These are phyloP conservation scores for Pseudozyma thailandica DNA, from an alignment of 1,284 basidiomycete genomes.

Conservation along the genomic window DNA sequence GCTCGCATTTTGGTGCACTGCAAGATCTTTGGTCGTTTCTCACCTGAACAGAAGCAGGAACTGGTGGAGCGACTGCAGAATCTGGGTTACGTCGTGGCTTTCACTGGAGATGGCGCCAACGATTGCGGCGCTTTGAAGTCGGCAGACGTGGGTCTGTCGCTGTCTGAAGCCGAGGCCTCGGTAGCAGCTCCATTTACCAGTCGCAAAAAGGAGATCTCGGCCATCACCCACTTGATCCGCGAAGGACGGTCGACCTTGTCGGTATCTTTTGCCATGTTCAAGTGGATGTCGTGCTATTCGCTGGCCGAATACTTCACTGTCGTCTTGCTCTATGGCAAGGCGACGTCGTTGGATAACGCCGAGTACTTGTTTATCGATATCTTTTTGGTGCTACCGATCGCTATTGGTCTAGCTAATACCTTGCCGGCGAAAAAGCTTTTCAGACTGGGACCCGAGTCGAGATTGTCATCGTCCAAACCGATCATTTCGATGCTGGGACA, in stretches of 20 bases:
- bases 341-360: constrained; percentile 51
- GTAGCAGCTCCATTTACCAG: constrained; percentile 55
- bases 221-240: constrained; percentile 31
- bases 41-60: constrained; percentile 55
- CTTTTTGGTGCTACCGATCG: constrained; percentile 44
- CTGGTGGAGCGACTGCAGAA: constrained; percentile 49
- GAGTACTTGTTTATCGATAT: constrained; percentile 58
- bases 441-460: constrained; percentile 19
- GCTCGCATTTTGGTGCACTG: constrained; percentile 37
- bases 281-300: constrained; percentile 46
- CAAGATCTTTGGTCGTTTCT: constrained; percentile 50
- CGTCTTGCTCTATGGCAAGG: constrained; percentile 45
- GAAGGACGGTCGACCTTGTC: constrained; percentile 45
- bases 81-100: constrained; percentile 36
- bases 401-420: constrained; percentile 44
- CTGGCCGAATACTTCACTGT: constrained; percentile 56
- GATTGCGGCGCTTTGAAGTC: constrained; percentile 52
- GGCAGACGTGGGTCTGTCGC: constrained; percentile 51
- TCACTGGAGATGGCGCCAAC: constrained; percentile 54
- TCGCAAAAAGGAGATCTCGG: constrained; percentile 32
- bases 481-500: constrained; percentile 48
- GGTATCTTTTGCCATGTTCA: constrained; percentile 43
- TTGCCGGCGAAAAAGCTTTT: constrained; percentile 32
- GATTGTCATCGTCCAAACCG: constrained; percentile 35
- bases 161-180: constrained; percentile 51